A percentile compares a stretch with the other conserved stretches of the same genome.
Evolutionary conservation across 192 early-diverging fungal species (phyloP).

Genomic region (Chytriomyces confervae): DNA sequence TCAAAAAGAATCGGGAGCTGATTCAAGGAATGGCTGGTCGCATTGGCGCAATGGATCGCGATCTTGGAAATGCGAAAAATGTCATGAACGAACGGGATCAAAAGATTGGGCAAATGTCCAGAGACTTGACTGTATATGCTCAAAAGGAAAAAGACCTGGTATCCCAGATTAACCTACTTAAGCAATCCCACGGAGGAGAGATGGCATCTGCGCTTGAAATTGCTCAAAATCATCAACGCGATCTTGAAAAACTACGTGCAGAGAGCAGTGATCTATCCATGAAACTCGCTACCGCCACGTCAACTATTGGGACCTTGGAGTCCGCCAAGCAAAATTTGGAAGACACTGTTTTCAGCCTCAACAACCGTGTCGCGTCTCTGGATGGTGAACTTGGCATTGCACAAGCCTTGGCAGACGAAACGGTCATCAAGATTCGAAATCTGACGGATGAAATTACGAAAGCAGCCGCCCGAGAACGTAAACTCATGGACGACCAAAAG

Average conservation of each 20-base stretch:
- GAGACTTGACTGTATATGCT: slow-evolving; percentile 1
- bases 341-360: slow-evolving; percentile 15
- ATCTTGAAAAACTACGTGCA: slow-evolving; percentile 22
- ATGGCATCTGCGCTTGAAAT: slow-evolving; percentile 25
- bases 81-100: slow-evolving; percentile 28
- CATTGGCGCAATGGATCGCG: slow-evolving; percentile 32
- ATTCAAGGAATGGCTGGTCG: slow-evolving; percentile 35
- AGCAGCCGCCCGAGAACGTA: slow-evolving; percentile 24
- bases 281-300: not conserved
- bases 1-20: slow-evolving; percentile 37
- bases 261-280: not conserved
- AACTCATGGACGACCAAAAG: slow-evolving; percentile 26
- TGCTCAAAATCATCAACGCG: slow-evolving; percentile 27
- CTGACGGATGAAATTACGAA: slow-evolving; percentile 21
- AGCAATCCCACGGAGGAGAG: slow-evolving; percentile 35
- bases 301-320: not conserved
- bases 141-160: slow-evolving; percentile 22
- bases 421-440: slow-evolving; percentile 31
- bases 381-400: slow-evolving; percentile 18
- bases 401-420: slow-evolving; percentile 31
- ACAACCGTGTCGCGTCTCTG: slow-evolving; percentile 12
- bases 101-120: not conserved
- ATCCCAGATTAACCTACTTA: slow-evolving; percentile 21
- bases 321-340: slow-evolving; percentile 2
- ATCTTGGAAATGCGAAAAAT: slow-evolving; percentile 23